These are phyloP conservation scores for Plasmodium knowlesi DNA, from an alignment of 169 alveolate genomes.

Conservation along the genomic window DNA sequence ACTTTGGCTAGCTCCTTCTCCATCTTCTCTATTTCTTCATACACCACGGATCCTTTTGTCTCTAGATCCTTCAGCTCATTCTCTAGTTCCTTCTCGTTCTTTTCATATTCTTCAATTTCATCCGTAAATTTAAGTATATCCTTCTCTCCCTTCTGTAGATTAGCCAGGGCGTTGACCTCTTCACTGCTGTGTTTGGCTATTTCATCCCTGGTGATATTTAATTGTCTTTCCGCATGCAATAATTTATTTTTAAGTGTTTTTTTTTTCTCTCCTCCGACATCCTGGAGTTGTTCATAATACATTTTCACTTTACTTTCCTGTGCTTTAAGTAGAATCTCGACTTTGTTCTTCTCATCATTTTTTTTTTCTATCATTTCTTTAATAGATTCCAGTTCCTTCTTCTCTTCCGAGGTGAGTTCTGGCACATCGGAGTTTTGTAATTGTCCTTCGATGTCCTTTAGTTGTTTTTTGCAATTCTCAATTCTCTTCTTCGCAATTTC, in stretches of 20 bases:
- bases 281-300: constrained; percentile 47
- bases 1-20: background rate
- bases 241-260: constrained; percentile 71
- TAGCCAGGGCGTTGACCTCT: constrained; percentile 79
- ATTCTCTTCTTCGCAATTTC: constrained; percentile 67
- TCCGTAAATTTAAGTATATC: constrained; percentile 76
- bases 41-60: constrained; percentile 77
- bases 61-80: constrained; percentile 82
- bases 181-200: constrained; percentile 76
- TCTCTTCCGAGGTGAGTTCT: constrained; percentile 65
- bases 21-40: constrained; percentile 20
- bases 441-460: constrained; percentile 72
- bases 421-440: constrained; percentile 67
- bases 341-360: constrained; percentile 61
- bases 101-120: constrained; percentile 83
- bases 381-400: constrained; percentile 42
- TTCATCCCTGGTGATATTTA: constrained; percentile 55
- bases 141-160: constrained; percentile 79
- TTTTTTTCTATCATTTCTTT: constrained; percentile 73
- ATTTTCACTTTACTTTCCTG: constrained; percentile 43
- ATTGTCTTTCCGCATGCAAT: constrained; percentile 72
- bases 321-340: constrained; percentile 57
- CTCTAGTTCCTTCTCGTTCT: constrained; percentile 76
- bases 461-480: constrained; percentile 39
- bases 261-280: constrained; percentile 83